These are phyloP conservation scores for Lodderomyces parapsilosis DNA, from an alignment of 1,139 yeast genomes.

Conservation along the genomic window DNA sequence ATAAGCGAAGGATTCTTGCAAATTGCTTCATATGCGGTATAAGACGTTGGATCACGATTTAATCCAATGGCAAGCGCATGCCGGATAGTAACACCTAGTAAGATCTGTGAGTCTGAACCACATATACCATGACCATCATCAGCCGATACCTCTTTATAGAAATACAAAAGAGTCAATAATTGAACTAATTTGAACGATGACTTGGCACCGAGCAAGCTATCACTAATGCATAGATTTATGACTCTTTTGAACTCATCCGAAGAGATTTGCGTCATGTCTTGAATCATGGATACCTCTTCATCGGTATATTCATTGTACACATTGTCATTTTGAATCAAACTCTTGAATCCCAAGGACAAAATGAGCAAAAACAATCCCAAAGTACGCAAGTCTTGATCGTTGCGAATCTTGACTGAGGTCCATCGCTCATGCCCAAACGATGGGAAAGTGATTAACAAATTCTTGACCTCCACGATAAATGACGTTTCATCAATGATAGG, in stretches of 20 bases:
- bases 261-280: slow-evolving; percentile 25
- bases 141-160: slow-evolving; percentile 40
- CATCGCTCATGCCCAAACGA: slow-evolving; percentile 20
- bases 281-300: slow-evolving; percentile 28
- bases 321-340: slow-evolving; percentile 38
- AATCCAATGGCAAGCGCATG: slow-evolving; percentile 47
- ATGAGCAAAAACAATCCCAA: slow-evolving; percentile 34
- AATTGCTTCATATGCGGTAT: slow-evolving; percentile 31
- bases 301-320: slow-evolving; percentile 27
- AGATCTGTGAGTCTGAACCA: slow-evolving; percentile 40
- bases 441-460: slow-evolving; percentile 30
- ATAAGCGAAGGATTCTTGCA: slow-evolving; percentile 26
- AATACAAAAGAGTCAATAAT: slow-evolving; percentile 30
- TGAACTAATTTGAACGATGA: slow-evolving; percentile 38
- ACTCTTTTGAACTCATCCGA: slow-evolving; percentile 26
- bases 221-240: slow-evolving; percentile 33
- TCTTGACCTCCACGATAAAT: slow-evolving; percentile 26
- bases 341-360: slow-evolving; percentile 39
- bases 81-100: slow-evolving; percentile 36
- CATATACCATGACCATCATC: slow-evolving; percentile 47
- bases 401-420: slow-evolving; percentile 24
- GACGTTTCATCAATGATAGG: slow-evolving; percentile 36
- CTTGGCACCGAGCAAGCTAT: slow-evolving; percentile 26
- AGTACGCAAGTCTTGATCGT: slow-evolving; percentile 32
- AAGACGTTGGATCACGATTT: slow-evolving; percentile 42